Conservation (phyloP, 2,329 filamentous ascomycete species). For the Fusarium sp. region DNA sequence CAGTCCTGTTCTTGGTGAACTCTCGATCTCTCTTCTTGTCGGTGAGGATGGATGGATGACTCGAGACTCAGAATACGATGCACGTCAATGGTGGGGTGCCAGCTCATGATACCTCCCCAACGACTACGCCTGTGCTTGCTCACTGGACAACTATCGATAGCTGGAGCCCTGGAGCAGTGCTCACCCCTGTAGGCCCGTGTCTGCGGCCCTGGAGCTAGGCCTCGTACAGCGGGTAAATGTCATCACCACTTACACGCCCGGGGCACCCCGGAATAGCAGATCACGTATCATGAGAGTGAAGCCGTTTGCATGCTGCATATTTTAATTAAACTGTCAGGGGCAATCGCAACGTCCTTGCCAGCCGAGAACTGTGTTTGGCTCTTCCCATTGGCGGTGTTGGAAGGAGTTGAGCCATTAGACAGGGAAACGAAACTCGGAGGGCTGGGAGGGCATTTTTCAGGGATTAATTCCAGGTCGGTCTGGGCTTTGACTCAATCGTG, state of each 20-base stretch:
- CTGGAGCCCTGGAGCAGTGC: neutral
- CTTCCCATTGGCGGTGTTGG: constrained; percentile 32
- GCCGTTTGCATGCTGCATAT: constrained; percentile 35
- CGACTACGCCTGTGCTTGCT: constrained; percentile 36
- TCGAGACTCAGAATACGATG: constrained; percentile 22
- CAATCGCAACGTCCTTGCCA: constrained; percentile 14
- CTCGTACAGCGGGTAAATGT: constrained; percentile 32
- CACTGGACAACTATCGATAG: constrained; percentile 48
- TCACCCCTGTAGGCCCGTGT: constrained; percentile 18
- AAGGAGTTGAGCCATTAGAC: constrained; percentile 16
- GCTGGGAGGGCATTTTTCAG: constrained; percentile 36
- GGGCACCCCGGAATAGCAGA: constrained; percentile 24
- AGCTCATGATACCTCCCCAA: constrained; percentile 43
- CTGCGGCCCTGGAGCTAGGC: constrained; percentile 38
- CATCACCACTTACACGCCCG: constrained; percentile 36
- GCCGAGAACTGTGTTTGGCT: constrained; percentile 3
- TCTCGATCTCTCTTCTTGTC: constrained; percentile 6
- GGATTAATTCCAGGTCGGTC: constrained; percentile 32
- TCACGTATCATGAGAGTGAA: constrained; percentile 20
- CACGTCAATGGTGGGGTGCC: constrained; percentile 40
- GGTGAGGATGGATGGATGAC: constrained; percentile 31
- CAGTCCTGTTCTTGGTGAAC: constrained; percentile 36
- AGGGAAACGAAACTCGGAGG: constrained; percentile 41
- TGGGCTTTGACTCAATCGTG: constrained; percentile 5
- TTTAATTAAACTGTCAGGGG: constrained; percentile 39